Conservation (phyloP, 1,139 yeast species). For the Pneumocystis murina region DNA sequence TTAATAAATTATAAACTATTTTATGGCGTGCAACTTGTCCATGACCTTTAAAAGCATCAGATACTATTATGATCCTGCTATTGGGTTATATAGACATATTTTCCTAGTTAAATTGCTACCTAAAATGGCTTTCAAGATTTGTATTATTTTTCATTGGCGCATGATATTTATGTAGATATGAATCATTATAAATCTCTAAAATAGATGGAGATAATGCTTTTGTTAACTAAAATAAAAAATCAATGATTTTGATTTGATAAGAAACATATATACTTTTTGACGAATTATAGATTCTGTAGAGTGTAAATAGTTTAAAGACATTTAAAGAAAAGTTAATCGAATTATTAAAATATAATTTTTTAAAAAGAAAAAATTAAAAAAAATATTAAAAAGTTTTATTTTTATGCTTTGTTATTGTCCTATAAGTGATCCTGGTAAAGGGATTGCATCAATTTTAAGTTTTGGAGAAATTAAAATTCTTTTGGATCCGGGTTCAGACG, state of each 20-base stretch:
- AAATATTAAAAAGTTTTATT: neutral
- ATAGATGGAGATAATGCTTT: slow-evolving; percentile 10
- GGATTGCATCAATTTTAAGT: slow-evolving; percentile 7
- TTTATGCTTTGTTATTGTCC: neutral
- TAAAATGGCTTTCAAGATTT: slow-evolving; percentile 72
- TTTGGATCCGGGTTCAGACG: slow-evolving; percentile 12
- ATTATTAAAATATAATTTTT: neutral
- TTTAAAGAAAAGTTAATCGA: neutral
- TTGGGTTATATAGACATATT: neutral
- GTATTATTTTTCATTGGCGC: slow-evolving; percentile 55
- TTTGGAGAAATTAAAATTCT: slow-evolving; percentile 9
- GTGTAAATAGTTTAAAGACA: neutral
- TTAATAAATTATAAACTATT: slow-evolving; percentile 49
- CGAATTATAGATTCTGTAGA: neutral
- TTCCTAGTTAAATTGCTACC: slow-evolving; percentile 11
- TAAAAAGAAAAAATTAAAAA: no score
- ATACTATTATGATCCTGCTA: slow-evolving; percentile 32
- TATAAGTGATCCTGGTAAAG: neutral
- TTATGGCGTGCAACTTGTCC: slow-evolving; percentile 67
- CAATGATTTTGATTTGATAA: neutral
- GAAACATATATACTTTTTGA: neutral
- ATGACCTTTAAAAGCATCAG: slow-evolving; percentile 53
- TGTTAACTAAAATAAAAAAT: slow-evolving; percentile 4
- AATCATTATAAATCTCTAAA: slow-evolving; percentile 58
- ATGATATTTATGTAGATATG: slow-evolving; percentile 80